Base-by-base conservation (phyloP, 805 yeast genomes). In the Saturnispora gosingensis region DNA sequence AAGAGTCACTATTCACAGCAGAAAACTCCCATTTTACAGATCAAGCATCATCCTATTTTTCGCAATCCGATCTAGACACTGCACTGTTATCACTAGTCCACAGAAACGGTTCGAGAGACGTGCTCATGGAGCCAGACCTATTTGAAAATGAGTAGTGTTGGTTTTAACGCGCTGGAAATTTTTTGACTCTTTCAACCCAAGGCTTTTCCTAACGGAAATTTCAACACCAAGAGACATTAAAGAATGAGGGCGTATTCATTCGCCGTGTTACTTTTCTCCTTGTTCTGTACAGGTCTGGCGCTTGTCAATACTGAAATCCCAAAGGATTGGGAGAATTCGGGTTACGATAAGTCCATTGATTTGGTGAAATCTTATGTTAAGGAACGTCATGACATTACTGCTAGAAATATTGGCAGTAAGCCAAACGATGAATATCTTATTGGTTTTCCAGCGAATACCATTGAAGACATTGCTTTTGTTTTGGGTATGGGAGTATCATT, bases 281-380 rank as follows among this genome's bases (percentile, higher is more conserved):
- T 22, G 32, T 6, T 40, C 24, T 40, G 44, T 18, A 22, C 44
- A n/a, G 24, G 16, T n/a, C 1, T 22, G 18, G 44, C 30, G 7
- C n/a, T 18, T 13, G 30, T 5, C 9, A 24, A 5, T 7, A 40
- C 25, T 7, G 44, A 28, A n/a, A 38, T 49, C 4, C 43, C 46
- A 27, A 24, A 36, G 20, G 25, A 18, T 10, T 81, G 85, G 82
- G 81, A 76, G 60, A 88, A 88, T 65, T 61, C 68, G 32, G 74
- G 79, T 30, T 74, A 78, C 56, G 64, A 69, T 13, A 80, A 87
- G 57, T 64, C 74, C 8, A 60, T 88, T 36, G 96, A 88, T 60
- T 74, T 89, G 47, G 62, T 77, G 30, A 79, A 77, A 56, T 69
- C 89, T 3, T 89, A 83, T 64, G 75, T 80, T 42, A 79, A 78